phyloP scores from a whole-genome alignment of 306 rosid species.

The Corylus avellana region DNA sequence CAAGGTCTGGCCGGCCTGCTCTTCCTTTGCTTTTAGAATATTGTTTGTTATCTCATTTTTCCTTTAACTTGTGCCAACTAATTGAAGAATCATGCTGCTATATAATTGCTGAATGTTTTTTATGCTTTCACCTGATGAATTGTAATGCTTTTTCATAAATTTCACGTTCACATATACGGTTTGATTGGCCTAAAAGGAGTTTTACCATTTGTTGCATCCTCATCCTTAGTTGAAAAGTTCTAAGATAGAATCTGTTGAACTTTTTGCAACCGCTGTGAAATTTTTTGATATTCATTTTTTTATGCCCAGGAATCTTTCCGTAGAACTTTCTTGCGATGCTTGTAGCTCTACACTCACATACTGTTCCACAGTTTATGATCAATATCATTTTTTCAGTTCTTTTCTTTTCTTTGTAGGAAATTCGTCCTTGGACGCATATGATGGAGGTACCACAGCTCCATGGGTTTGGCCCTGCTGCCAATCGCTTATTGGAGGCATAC shows the following conservation, averaged over 20 bases:
- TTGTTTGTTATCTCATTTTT: neutral
- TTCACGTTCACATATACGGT: neutral
- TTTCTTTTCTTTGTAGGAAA: constrained; percentile 56
- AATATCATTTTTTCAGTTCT: neutral
- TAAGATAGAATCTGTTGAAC: neutral
- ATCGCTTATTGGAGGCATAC: constrained; percentile 91
- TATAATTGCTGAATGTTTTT: neutral
- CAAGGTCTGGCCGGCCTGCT: constrained; percentile 53
- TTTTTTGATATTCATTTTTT: neutral
- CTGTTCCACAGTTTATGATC: neutral
- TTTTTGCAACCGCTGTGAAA: neutral
- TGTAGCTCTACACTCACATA: neutral
- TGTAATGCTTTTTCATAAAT: neutral
- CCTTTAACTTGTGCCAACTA: neutral
- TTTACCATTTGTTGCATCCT: constrained; percentile 1
- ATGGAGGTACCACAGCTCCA: constrained; percentile 99
- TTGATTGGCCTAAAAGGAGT: neutral
- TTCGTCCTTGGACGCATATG: constrained; percentile 99
- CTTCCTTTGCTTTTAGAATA: neutral
- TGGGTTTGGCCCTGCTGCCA: constrained; percentile 98
- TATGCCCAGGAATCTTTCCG: neutral
- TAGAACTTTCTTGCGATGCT: neutral
- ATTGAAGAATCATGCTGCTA: too few relatives aligned
- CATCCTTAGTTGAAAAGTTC: constrained; percentile 1
- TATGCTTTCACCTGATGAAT: neutral